Evolutionary conservation across 768 basidiomycete genomes (phyloP), one percentile per base, ranked within the genome.

Genomic region (Trametopsis cervina): DNA sequence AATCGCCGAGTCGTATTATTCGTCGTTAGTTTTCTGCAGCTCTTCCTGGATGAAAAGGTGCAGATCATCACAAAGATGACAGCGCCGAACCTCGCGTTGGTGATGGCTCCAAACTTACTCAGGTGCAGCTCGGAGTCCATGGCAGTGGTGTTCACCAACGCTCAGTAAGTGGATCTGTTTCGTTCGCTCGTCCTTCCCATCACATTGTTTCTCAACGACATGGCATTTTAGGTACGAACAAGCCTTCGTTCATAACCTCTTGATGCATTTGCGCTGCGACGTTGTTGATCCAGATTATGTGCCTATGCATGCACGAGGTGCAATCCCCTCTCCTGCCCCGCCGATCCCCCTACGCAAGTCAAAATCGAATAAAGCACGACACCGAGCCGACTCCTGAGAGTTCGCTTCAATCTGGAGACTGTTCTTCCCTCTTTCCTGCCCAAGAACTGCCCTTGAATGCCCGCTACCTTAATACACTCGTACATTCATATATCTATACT

Each of bases 101-200:
- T 96, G 17, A 87, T 96, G 83, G 89, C 92, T 1, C 92, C 92
- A 6, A 95, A 95, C 66, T 64, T 96, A 38, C 65, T 96, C 39
- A 72, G 92, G 47, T 94, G 92, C 60, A 85, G 75, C 56, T 91
- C 89, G 13, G 85, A 91, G 41, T 87, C 81, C n/a, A 84, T 93
- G 76, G 75, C 85, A 5, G 72, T 93, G 9, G 91, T 93, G 9
- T 94, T 91, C 61, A 92, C 87, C 25, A 96, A 95, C 64, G 78
- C 93, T 12, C 85, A 87, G 90, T 92, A 59, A 67, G 89, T 75
- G 7, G 2, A 4, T 20, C 26, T 17, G 10, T 46, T 44, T 43
- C 7, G 15, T 47, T 24, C 37, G 21, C 26, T 21, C 49, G 17
- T 22, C 40, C 42, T 37, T 45, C 17, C 50, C 50, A 44, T 42